phyloP scores from a whole-genome alignment of 148 eudicot species.

The Nepenthes gracilis region DNA sequence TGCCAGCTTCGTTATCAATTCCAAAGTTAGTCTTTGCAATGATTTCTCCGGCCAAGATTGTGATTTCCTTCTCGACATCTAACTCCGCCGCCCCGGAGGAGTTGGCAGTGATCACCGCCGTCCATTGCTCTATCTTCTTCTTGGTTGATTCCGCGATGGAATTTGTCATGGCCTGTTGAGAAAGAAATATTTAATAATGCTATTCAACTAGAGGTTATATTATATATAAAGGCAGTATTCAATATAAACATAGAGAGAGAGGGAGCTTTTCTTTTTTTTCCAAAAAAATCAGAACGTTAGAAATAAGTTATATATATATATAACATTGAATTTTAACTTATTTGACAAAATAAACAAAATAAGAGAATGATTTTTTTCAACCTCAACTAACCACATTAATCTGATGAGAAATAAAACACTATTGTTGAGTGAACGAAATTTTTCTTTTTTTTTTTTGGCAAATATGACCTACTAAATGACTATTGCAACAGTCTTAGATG shows the following conservation, averaged over 20 bases:
- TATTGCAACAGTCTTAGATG: too few relatives aligned
- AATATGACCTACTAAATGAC: too few relatives aligned
- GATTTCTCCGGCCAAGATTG: slow-evolving; percentile 44
- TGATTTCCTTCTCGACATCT: slow-evolving; percentile 68
- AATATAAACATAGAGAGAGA: neutral
- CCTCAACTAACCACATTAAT: too few relatives aligned
- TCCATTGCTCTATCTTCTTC: slow-evolving; percentile 60
- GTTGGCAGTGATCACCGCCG: neutral
- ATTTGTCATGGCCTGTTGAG: slow-evolving; percentile 58
- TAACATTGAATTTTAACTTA: too few relatives aligned
- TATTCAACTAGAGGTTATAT: neutral
- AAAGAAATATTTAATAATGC: neutral
- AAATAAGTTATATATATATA: too few relatives aligned
- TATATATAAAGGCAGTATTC: neutral
- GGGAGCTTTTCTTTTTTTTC: too few relatives aligned
- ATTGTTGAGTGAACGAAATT: too few relatives aligned
- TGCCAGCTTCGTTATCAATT: slow-evolving; percentile 24
- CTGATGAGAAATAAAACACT: too few relatives aligned
- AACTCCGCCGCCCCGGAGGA: slow-evolving; percentile 32
- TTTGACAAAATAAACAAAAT: too few relatives aligned
- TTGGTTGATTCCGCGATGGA: slow-evolving; percentile 64
- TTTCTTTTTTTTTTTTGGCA: too few relatives aligned
- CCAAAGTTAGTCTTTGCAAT: neutral
- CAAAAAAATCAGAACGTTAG: too few relatives aligned
- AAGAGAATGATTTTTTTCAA: too few relatives aligned